Conservation (phyloP, 75 land plant genomes). For the Selaginella tamariscina region DNA sequence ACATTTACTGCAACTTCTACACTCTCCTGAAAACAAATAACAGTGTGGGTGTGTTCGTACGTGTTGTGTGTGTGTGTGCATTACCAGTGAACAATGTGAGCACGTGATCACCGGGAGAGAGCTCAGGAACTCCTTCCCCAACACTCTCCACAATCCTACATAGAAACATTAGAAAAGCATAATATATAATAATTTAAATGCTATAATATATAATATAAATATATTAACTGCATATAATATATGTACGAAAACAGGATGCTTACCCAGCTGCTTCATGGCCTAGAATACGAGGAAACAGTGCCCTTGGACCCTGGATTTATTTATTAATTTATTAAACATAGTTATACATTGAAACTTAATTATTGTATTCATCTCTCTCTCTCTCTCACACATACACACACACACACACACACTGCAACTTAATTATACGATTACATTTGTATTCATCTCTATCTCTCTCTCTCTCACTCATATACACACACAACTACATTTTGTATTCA, state of each 20-base stretch:
- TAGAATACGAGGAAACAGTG: slow-evolving; percentile 7
- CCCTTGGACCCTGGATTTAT: background rate
- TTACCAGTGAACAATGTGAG: slow-evolving; percentile 13
- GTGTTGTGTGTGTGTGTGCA: too few relatives aligned
- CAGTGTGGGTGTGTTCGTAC: too few relatives aligned
- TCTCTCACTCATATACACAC: too few relatives aligned
- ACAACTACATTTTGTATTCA: too few relatives aligned
- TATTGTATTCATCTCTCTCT: too few relatives aligned
- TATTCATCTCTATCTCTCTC: too few relatives aligned
- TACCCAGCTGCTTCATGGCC: slow-evolving; percentile 13
- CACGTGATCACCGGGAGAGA: background rate
- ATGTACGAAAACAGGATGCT: background rate
- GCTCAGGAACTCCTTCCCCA: background rate
- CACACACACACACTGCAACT: too few relatives aligned
- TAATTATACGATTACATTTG: too few relatives aligned
- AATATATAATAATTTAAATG: background rate
- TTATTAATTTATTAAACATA: background rate
- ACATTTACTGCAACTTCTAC: background rate
- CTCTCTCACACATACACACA: too few relatives aligned
- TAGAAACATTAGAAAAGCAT: background rate
- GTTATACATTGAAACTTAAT: too few relatives aligned
- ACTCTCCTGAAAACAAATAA: too few relatives aligned
- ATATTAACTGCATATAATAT: background rate
- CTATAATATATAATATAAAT: background rate
- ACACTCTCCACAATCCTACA: slow-evolving; percentile 9